Conservation (phyloP, 805 yeast species). For the Yarrowia alimentaria region DNA sequence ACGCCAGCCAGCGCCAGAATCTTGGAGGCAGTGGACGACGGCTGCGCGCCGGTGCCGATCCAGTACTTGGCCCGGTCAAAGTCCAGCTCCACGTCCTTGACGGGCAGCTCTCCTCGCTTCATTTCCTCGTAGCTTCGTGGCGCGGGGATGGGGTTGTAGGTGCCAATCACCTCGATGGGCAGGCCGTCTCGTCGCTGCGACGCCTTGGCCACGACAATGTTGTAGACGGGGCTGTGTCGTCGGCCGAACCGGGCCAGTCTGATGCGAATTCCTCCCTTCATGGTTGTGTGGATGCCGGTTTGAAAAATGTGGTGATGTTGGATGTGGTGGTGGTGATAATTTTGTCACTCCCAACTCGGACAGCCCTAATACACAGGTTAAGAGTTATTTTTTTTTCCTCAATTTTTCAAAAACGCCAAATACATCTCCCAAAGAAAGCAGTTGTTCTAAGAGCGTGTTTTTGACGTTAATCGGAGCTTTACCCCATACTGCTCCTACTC, state of each 20-base stretch:
- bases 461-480: too few species aligned
- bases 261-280: constrained; percentile 77
- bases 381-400: too few species aligned
- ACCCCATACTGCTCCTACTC: too few species aligned
- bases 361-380: neutral
- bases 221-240: constrained; percentile 80
- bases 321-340: neutral
- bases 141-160: constrained; percentile 80
- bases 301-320: neutral
- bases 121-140: constrained; percentile 63
- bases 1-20: constrained; percentile 69
- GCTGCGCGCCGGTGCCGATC: constrained; percentile 97
- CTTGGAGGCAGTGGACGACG: constrained; percentile 74
- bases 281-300: constrained; percentile 31
- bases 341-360: too few species aligned
- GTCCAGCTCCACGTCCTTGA: constrained; percentile 79
- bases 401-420: too few species aligned
- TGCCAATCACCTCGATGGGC: constrained; percentile 94
- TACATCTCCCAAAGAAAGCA: too few species aligned
- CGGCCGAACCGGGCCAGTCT: constrained; percentile 93
- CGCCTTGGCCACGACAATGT: constrained; percentile 82
- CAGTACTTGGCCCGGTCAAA: constrained; percentile 90
- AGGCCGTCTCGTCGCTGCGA: constrained; percentile 60
- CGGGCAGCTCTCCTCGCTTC: constrained; percentile 55
- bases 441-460: too few species aligned